Evolutionary conservation across 371 early-diverging fungal genomes (phyloP).

Genomic region (Syncephalastrum monosporum): DNA sequence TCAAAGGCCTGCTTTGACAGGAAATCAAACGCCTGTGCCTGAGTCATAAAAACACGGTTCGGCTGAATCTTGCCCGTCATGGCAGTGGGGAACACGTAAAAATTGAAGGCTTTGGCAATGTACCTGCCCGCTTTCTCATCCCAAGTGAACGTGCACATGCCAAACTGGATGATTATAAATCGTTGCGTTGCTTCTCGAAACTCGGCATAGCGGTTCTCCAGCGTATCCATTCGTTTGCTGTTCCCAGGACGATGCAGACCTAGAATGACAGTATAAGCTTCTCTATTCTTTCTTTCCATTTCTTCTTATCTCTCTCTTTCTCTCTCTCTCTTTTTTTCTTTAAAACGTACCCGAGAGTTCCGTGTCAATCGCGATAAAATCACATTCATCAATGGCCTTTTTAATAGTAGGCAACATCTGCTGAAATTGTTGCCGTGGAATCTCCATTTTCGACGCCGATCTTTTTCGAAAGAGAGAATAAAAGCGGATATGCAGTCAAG

Average conservation of each 20-base stretch:
- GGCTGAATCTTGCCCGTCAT: constrained; percentile 58
- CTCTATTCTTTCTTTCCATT: no score
- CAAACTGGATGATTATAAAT: constrained; percentile 77
- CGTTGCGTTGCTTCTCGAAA: constrained; percentile 54
- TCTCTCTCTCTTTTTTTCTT: not conserved
- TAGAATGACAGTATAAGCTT: constrained; percentile 10
- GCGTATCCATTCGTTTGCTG: constrained; percentile 44
- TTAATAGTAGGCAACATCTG: constrained; percentile 53
- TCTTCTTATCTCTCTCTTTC: not conserved
- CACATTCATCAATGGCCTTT: constrained; percentile 69
- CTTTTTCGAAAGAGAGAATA: constrained; percentile 19
- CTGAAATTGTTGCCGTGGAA: constrained; percentile 66
- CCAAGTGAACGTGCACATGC: constrained; percentile 78
- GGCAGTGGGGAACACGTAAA: constrained; percentile 81
- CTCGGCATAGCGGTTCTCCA: constrained; percentile 68
- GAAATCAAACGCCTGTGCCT: constrained; percentile 79
- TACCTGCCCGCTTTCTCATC: constrained; percentile 57
- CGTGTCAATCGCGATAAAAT: constrained; percentile 83
- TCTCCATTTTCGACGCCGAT: constrained; percentile 61
- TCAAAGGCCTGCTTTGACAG: constrained; percentile 75
- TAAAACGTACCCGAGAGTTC: constrained; percentile 75
- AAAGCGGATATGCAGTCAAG: constrained; percentile 35
- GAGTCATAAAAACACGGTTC: constrained; percentile 63
- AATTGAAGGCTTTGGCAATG: constrained; percentile 83
- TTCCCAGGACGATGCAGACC: constrained; percentile 42